These are phyloP conservation scores for Pythium aphanidermatum DNA, from an alignment of 352 stramenopile genomes.

Conservation along the genomic window DNA sequence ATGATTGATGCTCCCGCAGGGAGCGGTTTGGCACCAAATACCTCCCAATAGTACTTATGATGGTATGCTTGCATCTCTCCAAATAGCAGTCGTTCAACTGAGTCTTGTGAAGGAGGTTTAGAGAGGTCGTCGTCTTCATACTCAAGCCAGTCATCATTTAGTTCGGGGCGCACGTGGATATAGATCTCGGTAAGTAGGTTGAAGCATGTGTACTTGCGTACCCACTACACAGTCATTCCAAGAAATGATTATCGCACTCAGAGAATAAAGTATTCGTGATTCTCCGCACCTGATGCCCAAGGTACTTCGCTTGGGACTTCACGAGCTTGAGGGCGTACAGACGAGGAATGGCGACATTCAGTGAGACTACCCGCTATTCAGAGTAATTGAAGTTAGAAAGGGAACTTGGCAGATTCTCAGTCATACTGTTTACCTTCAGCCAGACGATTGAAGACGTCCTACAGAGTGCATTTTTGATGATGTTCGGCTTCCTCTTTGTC, in stretches of 20 bases:
- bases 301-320: constrained; percentile 81
- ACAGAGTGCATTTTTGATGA: constrained; percentile 79
- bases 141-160: constrained; percentile 77
- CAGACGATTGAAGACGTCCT: constrained; percentile 71
- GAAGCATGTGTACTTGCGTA: constrained; percentile 82
- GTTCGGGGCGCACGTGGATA: constrained; percentile 62
- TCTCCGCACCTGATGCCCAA: constrained; percentile 54
- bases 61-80: constrained; percentile 85
- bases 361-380: constrained; percentile 53
- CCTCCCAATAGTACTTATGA: constrained; percentile 81
- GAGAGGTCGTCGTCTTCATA: constrained; percentile 78
- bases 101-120: constrained; percentile 62
- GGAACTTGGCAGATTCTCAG: too few species aligned
- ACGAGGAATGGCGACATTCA: constrained; percentile 53
- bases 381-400: too few species aligned
- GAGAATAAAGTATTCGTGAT: constrained; percentile 4
- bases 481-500: constrained; percentile 79
- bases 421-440: constrained; percentile 71
- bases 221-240: constrained; percentile 39
- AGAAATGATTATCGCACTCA: not conserved
- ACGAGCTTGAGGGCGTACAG: constrained; percentile 81
- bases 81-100: constrained; percentile 68
- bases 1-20: constrained; percentile 40
- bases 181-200: constrained; percentile 74
- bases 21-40: constrained; percentile 40